Evolutionary conservation across 441 rosid genomes (phyloP).

Genomic region (Capsella rubella): DNA sequence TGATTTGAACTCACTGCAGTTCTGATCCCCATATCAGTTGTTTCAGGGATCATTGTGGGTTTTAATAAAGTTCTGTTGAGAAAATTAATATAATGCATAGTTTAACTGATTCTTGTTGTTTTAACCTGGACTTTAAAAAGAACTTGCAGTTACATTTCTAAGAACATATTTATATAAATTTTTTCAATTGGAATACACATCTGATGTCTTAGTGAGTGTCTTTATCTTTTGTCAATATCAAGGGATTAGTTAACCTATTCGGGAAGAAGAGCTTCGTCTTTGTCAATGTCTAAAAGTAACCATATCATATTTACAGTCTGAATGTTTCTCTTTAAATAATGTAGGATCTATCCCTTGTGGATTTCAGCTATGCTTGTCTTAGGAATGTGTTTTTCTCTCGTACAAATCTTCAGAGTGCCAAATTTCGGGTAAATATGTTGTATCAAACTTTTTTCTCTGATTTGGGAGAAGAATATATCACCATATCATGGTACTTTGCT

Average conservation of each 20-base stretch:
- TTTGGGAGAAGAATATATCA: neutral
- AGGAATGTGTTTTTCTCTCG: conserved; percentile 92
- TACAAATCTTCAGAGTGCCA: conserved; percentile 87
- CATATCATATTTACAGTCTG: conserved; percentile 17
- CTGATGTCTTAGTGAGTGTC: conserved; percentile 1
- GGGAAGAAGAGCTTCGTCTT: neutral
- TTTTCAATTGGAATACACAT: neutral
- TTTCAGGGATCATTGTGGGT: conserved; percentile 16
- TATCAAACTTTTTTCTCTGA: neutral
- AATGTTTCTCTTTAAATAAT: conserved; percentile 33
- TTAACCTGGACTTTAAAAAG: conserved; percentile 3
- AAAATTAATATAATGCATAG: neutral
- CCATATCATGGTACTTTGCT: conserved; percentile 10
- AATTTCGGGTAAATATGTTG: conserved; percentile 69
- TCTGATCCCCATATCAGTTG: conserved; percentile 22
- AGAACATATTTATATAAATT: conserved; percentile 3
- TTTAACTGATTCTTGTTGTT: conserved; percentile 5
- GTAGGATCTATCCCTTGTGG: conserved; percentile 88
- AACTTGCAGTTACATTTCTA: neutral
- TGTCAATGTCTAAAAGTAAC: conserved; percentile 4
- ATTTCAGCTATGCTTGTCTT: conserved; percentile 89
- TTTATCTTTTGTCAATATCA: neutral
- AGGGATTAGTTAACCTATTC: conserved; percentile 2
- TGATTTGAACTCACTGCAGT: conserved; percentile 7
- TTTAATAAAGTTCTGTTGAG: conserved; percentile 1